phyloP scores from a whole-genome alignment of 495 filamentous ascomycete genomes.

The Penicillium canariense region DNA sequence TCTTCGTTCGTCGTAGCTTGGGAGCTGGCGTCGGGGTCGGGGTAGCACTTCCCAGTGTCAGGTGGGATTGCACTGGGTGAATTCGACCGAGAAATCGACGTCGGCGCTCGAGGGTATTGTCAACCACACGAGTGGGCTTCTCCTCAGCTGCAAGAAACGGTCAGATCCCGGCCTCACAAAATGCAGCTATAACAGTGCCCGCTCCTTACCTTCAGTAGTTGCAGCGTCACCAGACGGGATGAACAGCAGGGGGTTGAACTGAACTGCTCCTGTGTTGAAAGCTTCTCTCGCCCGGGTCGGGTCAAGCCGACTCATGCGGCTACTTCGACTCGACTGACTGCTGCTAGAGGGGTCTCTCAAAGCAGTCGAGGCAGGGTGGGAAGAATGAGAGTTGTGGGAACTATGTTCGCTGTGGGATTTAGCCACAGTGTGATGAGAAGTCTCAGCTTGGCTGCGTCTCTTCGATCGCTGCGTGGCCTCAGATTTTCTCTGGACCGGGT shows the following conservation, averaged over 20 bases:
- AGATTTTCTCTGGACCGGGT: constrained; percentile 7
- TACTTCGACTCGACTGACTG: constrained; percentile 15
- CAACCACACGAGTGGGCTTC: neutral
- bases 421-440: neutral
- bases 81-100: constrained; percentile 29
- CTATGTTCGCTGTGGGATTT: constrained; percentile 3
- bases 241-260: constrained; percentile 21
- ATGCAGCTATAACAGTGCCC: neutral
- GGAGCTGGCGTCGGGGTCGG: constrained; percentile 43
- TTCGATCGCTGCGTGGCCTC: constrained; percentile 3
- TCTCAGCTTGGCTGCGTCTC: neutral
- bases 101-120: constrained; percentile 3
- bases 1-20: constrained; percentile 49
- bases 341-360: neutral
- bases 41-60: constrained; percentile 35
- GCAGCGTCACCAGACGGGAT: constrained; percentile 3
- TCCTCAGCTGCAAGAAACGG: neutral
- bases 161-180: constrained; percentile 1
- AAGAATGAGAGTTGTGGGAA: neutral
- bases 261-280: constrained; percentile 29
- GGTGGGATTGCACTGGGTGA: constrained; percentile 34
- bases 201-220: constrained; percentile 7
- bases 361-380: neutral
- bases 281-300: constrained; percentile 18
- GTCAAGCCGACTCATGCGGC: constrained; percentile 20